Conservation (phyloP, 78 protist genomes). For the Cyanophora paradoxa region DNA sequence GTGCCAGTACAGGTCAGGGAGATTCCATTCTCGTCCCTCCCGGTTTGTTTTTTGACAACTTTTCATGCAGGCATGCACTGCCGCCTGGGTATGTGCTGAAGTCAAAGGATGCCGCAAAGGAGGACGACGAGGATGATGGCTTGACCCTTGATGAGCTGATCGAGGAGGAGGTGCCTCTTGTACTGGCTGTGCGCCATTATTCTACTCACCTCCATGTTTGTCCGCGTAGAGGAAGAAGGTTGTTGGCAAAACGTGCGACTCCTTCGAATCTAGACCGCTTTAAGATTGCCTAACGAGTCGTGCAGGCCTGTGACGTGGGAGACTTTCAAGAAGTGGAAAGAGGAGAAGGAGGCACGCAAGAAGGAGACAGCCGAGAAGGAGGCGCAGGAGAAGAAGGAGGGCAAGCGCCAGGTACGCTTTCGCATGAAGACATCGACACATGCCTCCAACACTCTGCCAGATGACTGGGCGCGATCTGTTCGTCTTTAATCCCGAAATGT, state of each 20-base stretch:
- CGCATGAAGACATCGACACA: conserved; percentile 17
- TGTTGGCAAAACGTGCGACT: no score
- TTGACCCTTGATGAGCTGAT: conserved; percentile 58
- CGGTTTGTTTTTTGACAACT: not conserved
- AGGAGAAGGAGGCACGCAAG: conserved; percentile 38
- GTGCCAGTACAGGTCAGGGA: conserved; percentile 32
- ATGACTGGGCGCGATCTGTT: conserved; percentile 72
- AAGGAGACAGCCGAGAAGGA: conserved; percentile 47
- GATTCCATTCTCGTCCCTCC: conserved; percentile 15
- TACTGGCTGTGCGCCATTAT: not conserved
- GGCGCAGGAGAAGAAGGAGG: not conserved
- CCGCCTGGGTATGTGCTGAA: conserved; percentile 77
- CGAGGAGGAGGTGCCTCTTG: conserved; percentile 43
- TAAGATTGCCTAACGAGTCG: not conserved
- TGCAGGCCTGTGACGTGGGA: conserved; percentile 63
- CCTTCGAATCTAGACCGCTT: not conserved
- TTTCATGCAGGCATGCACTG: conserved; percentile 67
- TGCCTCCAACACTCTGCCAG: conserved; percentile 32
- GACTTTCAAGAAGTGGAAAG: conserved; percentile 66
- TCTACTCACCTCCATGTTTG: not conserved
- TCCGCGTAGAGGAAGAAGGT: not conserved
- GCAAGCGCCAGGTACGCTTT: no score
- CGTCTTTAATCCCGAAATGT: conserved; percentile 55
- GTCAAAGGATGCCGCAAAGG: conserved; percentile 23
- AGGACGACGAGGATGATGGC: conserved; percentile 46